Conservation (phyloP, 2,329 filamentous ascomycete genomes). For the Claviceps purpurea region DNA sequence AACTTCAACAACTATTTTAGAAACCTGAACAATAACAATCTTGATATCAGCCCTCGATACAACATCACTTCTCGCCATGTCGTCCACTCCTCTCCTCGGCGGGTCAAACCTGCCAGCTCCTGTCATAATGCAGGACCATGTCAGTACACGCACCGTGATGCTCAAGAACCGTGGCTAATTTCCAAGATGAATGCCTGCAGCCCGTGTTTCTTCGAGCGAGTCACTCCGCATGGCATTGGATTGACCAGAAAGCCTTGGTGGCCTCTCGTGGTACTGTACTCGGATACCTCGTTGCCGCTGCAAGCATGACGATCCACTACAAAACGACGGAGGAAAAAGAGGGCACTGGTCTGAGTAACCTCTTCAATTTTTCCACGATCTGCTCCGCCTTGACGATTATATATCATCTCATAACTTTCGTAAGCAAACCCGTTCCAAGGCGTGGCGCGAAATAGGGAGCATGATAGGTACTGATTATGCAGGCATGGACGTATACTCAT, state of each 20-base stretch:
- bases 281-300: conserved; percentile 28
- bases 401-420: conserved; percentile 34
- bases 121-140: conserved; percentile 23
- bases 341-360: conserved; percentile 25
- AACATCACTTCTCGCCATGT: conserved; percentile 13
- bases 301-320: conserved; percentile 29
- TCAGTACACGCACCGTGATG: conserved; percentile 6
- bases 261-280: conserved; percentile 28
- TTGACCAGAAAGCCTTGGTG: conserved; percentile 33
- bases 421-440: conserved; percentile 15
- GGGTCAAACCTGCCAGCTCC: conserved; percentile 17
- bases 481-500: conserved; percentile 41
- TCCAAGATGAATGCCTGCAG: conserved; percentile 15
- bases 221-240: conserved; percentile 35
- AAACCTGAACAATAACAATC: not conserved
- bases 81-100: conserved; percentile 22
- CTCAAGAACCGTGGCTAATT: no score
- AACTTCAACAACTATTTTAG: not conserved
- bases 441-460: not conserved
- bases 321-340: conserved; percentile 28
- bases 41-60: not conserved
- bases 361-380: conserved; percentile 37
- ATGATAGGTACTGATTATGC: not conserved
- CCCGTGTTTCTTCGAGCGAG: conserved; percentile 37
- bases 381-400: conserved; percentile 27